phyloP scores from a whole-genome alignment of 805 yeast species.

The Soucietia sequanensis region DNA sequence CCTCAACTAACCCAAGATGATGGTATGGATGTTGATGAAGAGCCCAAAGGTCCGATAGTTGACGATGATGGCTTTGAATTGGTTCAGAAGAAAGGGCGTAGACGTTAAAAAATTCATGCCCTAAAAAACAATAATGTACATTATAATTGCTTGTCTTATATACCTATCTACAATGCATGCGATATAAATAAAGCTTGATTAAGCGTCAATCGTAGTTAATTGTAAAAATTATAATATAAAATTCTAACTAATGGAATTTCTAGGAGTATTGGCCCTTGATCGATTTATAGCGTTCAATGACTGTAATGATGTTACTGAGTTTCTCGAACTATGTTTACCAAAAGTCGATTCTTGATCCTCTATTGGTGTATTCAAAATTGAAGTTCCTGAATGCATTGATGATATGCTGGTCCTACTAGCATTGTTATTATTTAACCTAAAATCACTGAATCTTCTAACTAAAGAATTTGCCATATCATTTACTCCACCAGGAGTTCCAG shows the following conservation, averaged over 20 bases:
- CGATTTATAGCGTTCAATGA: slow-evolving; percentile 41
- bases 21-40: slow-evolving; percentile 31
- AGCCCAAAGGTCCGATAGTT: slow-evolving; percentile 56
- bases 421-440: slow-evolving; percentile 28
- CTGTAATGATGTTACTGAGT: slow-evolving; percentile 37
- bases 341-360: slow-evolving; percentile 29
- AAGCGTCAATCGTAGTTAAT: too few species aligned
- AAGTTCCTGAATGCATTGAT: slow-evolving; percentile 15
- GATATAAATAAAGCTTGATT: too few species aligned
- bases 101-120: slow-evolving; percentile 30
- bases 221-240: too few species aligned
- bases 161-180: too few species aligned
- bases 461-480: slow-evolving; percentile 50
- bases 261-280: slow-evolving; percentile 31
- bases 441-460: slow-evolving; percentile 47
- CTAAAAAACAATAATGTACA: slow-evolving; percentile 3
- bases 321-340: slow-evolving; percentile 12
- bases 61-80: slow-evolving; percentile 96
- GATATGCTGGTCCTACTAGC: slow-evolving; percentile 25
- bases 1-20: slow-evolving; percentile 21
- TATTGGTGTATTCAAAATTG: slow-evolving; percentile 20
- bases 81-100: slow-evolving; percentile 70
- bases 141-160: neutral
- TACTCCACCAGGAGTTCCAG: slow-evolving; percentile 38
- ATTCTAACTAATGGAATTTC: slow-evolving; percentile 35